Conservation (phyloP, 2,329 filamentous ascomycete species). For the Talaromyces rugulosus region DNA sequence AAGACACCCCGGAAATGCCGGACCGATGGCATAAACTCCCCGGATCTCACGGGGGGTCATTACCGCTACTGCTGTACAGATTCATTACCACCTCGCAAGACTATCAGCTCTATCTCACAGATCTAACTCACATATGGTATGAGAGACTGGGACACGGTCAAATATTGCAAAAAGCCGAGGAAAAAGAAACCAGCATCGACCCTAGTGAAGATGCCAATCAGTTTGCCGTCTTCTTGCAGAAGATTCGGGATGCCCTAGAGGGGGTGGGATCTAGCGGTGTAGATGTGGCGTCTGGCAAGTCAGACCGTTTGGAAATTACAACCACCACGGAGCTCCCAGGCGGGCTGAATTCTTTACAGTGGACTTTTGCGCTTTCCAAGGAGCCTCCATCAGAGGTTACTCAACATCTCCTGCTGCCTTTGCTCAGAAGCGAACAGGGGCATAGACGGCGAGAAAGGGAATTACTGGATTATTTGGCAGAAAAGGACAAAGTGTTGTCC, state of each 20-base stretch:
- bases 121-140: slow-evolving; percentile 56
- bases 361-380: slow-evolving; percentile 47
- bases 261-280: slow-evolving; percentile 27
- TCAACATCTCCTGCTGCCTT: slow-evolving; percentile 49
- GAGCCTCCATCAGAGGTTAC: slow-evolving; percentile 41
- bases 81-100: slow-evolving; percentile 31
- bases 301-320: slow-evolving; percentile 40
- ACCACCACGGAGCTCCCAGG: slow-evolving; percentile 49
- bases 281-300: slow-evolving; percentile 25
- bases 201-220: slow-evolving; percentile 56
- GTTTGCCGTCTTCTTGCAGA: slow-evolving; percentile 52
- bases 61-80: slow-evolving; percentile 37
- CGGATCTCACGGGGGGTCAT: slow-evolving; percentile 17
- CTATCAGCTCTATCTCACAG: slow-evolving; percentile 55
- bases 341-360: slow-evolving; percentile 50
- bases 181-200: slow-evolving; percentile 54
- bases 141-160: slow-evolving; percentile 44
- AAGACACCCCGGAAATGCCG: slow-evolving; percentile 23
- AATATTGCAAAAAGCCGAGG: slow-evolving; percentile 47
- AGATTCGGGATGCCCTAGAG: slow-evolving; percentile 48
- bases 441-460: slow-evolving; percentile 46
- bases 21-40: slow-evolving; percentile 33
- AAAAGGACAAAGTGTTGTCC: slow-evolving; percentile 57
- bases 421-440: slow-evolving; percentile 47
- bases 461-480: slow-evolving; percentile 48